Conservation (phyloP, 177 flowering plant species). For the Vitis hybrid region DNA sequence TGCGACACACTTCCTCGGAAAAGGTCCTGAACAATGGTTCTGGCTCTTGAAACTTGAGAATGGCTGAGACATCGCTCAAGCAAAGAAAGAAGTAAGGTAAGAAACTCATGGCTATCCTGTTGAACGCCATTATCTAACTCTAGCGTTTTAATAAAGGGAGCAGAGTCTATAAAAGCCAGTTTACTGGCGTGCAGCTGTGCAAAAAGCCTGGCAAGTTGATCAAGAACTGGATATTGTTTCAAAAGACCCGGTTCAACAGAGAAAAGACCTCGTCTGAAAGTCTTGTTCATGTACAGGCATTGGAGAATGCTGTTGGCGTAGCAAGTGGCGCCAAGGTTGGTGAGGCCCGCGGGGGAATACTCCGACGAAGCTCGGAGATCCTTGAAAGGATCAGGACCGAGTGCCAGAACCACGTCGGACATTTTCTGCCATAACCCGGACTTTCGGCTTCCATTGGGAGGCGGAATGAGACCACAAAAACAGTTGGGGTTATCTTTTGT, state of each 20-base stretch:
- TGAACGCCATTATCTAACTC: conserved; percentile 95
- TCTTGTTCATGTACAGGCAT: conserved; percentile 78
- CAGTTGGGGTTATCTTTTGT: conserved; percentile 93
- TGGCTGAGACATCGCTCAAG: conserved; percentile 74
- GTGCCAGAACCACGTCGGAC: conserved; percentile 55
- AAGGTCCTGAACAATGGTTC: conserved; percentile 89
- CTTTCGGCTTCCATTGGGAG: conserved; percentile 77
- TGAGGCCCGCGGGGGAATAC: conserved; percentile 73
- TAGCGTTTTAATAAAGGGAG: conserved; percentile 82
- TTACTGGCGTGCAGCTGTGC: conserved; percentile 80
- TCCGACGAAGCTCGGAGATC: conserved; percentile 67
- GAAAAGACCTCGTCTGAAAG: conserved; percentile 77
- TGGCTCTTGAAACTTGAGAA: conserved; percentile 60
- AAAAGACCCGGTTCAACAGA: conserved; percentile 71
- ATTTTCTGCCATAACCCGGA: conserved; percentile 90
- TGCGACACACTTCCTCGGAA: conserved; percentile 96
- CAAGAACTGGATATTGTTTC: conserved; percentile 63
- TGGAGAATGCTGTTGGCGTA: conserved; percentile 98
- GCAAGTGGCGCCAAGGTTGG: conserved; percentile 96
- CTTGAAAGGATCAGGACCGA: conserved; percentile 76
- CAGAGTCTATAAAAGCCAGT: conserved; percentile 82
- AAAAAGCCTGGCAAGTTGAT: conserved; percentile 84
- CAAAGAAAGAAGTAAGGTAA: conserved; percentile 86
- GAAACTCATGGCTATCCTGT: conserved; percentile 96
- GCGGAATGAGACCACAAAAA: conserved; percentile 86